Conservation (phyloP, 805 yeast genomes). For the Schizosaccharomyces japonicus region DNA sequence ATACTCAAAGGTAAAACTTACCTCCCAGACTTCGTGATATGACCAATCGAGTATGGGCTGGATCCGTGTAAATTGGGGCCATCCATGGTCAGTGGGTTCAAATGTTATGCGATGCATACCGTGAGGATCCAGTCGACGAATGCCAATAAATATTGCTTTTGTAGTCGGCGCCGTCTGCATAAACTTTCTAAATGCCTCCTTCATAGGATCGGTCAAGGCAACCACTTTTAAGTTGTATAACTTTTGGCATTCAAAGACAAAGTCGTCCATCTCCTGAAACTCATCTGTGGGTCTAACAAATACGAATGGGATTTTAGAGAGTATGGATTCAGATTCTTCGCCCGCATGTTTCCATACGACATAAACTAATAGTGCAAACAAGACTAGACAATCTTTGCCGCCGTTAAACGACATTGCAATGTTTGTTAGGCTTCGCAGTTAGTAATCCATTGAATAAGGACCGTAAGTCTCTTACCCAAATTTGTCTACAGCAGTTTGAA, state of each 20-base stretch:
- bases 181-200: constrained; percentile 45
- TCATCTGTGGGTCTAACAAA: constrained; percentile 44
- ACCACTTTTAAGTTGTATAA: constrained; percentile 31
- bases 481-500: no score
- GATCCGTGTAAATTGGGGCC: constrained; percentile 70
- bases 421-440: constrained; percentile 19
- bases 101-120: constrained; percentile 34
- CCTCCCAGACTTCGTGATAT: constrained; percentile 54
- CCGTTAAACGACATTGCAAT: constrained; percentile 78
- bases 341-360: constrained; percentile 18
- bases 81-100: constrained; percentile 63
- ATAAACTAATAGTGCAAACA: constrained; percentile 53
- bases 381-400: constrained; percentile 86
- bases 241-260: constrained; percentile 31
- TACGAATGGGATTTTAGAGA: constrained; percentile 6
- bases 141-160: constrained; percentile 68
- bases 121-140: constrained; percentile 68
- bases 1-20: neutral
- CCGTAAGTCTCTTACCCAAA: neutral
- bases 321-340: constrained; percentile 9
- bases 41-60: constrained; percentile 84
- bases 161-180: constrained; percentile 28
- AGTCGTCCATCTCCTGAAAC: constrained; percentile 44
- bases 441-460: neutral
- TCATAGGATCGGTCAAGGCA: constrained; percentile 24